phyloP scores from a whole-genome alignment of 768 basidiomycete species.

The Cyathus striatus region DNA sequence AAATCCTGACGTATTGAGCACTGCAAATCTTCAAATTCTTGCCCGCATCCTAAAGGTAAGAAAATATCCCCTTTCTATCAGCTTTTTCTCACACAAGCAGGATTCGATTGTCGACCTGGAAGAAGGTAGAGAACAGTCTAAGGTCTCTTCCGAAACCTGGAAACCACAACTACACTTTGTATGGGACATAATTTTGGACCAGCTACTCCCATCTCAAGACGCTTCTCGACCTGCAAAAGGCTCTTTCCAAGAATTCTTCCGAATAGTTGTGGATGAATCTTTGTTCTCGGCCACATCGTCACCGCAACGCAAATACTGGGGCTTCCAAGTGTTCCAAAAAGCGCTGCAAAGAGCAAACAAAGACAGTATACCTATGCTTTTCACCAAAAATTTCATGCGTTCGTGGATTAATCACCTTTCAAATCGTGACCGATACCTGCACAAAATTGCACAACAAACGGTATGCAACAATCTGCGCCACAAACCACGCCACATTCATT shows the following conservation, averaged over 20 bases:
- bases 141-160: constrained; percentile 59
- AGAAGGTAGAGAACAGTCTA: constrained; percentile 38
- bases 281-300: constrained; percentile 83
- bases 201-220: constrained; percentile 51
- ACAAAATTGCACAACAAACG: constrained; percentile 83
- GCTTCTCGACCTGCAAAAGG: constrained; percentile 37
- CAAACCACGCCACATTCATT: no score
- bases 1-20: constrained; percentile 59
- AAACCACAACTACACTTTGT: constrained; percentile 90
- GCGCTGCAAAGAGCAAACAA: constrained; percentile 64
- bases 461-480: constrained; percentile 43
- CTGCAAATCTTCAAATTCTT: constrained; percentile 66
- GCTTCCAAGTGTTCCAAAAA: constrained; percentile 87
- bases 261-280: constrained; percentile 86
- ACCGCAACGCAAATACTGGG: constrained; percentile 88
- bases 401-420: constrained; percentile 96
- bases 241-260: constrained; percentile 88
- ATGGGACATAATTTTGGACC: constrained; percentile 82
- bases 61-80: neutral
- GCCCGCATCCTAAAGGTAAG: constrained; percentile 80
- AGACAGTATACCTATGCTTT: constrained; percentile 75
- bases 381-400: constrained; percentile 94
- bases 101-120: constrained; percentile 55
- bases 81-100: constrained; percentile 23
- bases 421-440: constrained; percentile 80